Base-by-base conservation (phyloP, 75 land plant genomes). In the Isoetes taiwanensis region DNA sequence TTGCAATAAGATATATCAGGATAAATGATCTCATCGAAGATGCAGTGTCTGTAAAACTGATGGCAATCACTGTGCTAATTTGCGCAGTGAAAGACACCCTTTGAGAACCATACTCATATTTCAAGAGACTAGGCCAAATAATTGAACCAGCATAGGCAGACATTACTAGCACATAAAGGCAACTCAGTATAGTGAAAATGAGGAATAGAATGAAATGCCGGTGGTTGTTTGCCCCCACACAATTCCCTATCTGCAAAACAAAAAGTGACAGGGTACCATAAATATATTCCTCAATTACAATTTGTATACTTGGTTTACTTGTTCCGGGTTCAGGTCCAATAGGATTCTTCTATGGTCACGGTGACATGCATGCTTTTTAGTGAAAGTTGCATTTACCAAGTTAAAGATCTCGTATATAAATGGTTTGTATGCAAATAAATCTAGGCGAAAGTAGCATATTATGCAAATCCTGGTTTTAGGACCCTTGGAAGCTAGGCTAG, bases 201-300 rank as follows among this genome's bases (percentile, higher is more conserved):
- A 94, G 90, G 59, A 94, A 89, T 8, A 58, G 30, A 30, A 94
- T 65, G 70, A 94, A 94, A 41, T 53, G 52, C 19, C 81, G 67
- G 59, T 94, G 99, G 55, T 94, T 94, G 34, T 58, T 80, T 31
- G 96, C 80, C 26, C 99, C 99, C 39, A 94, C 96, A 71, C 99
- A 94, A 52, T 94, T 94, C n/a, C 99, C 99, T 42, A 94, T 94
- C 99, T 94, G 88, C 71, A 78, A 21, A 25, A 10, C 56, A 10
- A 66, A 41, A 0, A 41, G 37, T 27, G 3, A 35, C 31, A 54
- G 39, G 29, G 26, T n/a, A n/a, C n/a, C n/a, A n/a, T n/a, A n/a
- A n/a, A n/a, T n/a, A n/a, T n/a, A n/a, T n/a, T n/a, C n/a, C n/a
- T n/a, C n/a, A n/a, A n/a, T n/a, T n/a, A n/a, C n/a, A n/a, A n/a